phyloP scores from a whole-genome alignment of 2,329 filamentous ascomycete genomes.

The Conoideocrella luteorostrata region DNA sequence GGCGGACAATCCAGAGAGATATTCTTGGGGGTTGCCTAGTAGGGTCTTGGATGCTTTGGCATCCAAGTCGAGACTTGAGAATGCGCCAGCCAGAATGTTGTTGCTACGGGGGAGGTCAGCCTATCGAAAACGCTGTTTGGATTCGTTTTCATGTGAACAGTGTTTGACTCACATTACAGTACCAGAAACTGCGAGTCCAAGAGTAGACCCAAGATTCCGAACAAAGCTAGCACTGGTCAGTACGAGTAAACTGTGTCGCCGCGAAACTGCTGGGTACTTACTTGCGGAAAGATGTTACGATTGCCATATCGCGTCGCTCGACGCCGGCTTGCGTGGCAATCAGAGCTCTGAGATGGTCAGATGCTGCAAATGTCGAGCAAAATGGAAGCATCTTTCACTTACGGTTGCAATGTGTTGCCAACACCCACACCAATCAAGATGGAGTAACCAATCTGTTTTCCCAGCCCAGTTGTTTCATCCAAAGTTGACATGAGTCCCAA shows the following conservation, averaged over 20 bases:
- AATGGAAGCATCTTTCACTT: no score
- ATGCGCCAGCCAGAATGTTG: conserved; percentile 26
- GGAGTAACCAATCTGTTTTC: conserved; percentile 48
- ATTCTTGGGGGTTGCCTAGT: conserved; percentile 26
- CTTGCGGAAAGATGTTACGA: conserved; percentile 38
- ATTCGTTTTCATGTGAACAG: no score
- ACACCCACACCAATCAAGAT: conserved; percentile 46
- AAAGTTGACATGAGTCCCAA: conserved; percentile 47
- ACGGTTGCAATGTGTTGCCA: conserved; percentile 46
- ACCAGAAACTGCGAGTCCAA: conserved; percentile 33
- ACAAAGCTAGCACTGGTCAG: conserved; percentile 24
- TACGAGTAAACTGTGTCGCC: background rate
- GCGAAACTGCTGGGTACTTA: conserved; percentile 15
- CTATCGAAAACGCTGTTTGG: no score
- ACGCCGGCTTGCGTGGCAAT: conserved; percentile 52
- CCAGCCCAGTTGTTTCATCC: conserved; percentile 38
- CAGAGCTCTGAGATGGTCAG: conserved; percentile 25
- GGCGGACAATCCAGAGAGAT: conserved; percentile 20
- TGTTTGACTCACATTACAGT: conserved; percentile 27
- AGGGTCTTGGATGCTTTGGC: conserved; percentile 18
- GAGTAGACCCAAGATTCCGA: conserved; percentile 31
- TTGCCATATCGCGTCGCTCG: conserved; percentile 39
- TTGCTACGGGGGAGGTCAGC: conserved; percentile 20
- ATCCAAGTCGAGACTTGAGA: conserved; percentile 21
- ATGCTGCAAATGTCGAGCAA: no score